Conservation (phyloP, 2,329 filamentous ascomycete genomes). For the Ceratocystis cacaofunesta region DNA sequence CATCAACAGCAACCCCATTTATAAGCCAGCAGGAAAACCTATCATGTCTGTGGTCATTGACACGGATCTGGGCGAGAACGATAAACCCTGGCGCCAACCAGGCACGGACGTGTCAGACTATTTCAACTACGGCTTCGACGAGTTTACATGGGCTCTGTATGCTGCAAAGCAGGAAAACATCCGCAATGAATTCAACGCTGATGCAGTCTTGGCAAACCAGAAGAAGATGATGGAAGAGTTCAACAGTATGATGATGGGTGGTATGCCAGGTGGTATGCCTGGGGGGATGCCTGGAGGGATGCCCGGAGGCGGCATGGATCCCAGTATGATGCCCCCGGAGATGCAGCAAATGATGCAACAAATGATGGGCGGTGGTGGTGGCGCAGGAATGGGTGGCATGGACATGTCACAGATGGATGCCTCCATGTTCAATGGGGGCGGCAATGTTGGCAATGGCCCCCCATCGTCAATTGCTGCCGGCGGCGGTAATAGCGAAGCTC, state of each 20-base stretch:
- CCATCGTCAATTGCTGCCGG: slow-evolving; percentile 25
- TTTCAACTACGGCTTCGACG: slow-evolving; percentile 98
- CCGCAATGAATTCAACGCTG: slow-evolving; percentile 58
- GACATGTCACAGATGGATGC: slow-evolving; percentile 54
- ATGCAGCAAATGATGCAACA: slow-evolving; percentile 58
- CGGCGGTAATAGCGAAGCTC: slow-evolving; percentile 28
- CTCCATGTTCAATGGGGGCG: slow-evolving; percentile 27
- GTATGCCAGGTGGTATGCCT: slow-evolving; percentile 29
- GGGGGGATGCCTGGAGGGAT: slow-evolving; percentile 28
- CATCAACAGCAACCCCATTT: slow-evolving; percentile 66
- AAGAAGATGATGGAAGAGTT: slow-evolving; percentile 70
- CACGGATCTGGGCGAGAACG: slow-evolving; percentile 55
- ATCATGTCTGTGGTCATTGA: slow-evolving; percentile 64
- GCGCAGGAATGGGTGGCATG: slow-evolving; percentile 33
- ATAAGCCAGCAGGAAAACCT: slow-evolving; percentile 67
- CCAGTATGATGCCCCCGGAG: slow-evolving; percentile 40
- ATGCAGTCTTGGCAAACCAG: slow-evolving; percentile 44
- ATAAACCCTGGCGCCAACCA: slow-evolving; percentile 89
- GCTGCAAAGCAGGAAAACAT: slow-evolving; percentile 74
- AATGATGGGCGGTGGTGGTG: slow-evolving; percentile 38
- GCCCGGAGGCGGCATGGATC: slow-evolving; percentile 37
- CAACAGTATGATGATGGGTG: slow-evolving; percentile 49
- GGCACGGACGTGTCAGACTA: slow-evolving; percentile 92
- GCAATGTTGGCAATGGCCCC: neutral
- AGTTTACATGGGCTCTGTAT: slow-evolving; percentile 95